These are phyloP conservation scores for Rosa lucieae DNA, from an alignment of 306 rosid species.

Conservation along the genomic window DNA sequence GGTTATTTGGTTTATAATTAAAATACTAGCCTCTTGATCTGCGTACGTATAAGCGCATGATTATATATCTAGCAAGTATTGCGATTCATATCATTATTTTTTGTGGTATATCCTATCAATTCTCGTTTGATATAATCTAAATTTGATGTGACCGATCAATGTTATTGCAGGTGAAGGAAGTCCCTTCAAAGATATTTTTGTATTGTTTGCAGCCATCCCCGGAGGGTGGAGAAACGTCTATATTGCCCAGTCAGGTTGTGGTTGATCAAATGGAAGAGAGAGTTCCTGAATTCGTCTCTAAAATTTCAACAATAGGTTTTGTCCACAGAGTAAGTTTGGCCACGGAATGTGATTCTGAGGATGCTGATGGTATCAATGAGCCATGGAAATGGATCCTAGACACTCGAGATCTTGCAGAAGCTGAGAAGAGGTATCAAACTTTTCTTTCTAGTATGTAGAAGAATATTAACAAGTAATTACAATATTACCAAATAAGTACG, in stretches of 20 bases:
- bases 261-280: slow-evolving; percentile 5
- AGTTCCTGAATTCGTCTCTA: background rate
- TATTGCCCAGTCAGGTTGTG: background rate
- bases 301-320: background rate
- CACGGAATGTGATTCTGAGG: background rate
- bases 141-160: background rate
- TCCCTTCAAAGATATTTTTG: background rate
- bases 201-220: background rate
- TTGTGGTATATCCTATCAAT: background rate
- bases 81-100: too few relatives aligned
- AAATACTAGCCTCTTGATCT: too few relatives aligned
- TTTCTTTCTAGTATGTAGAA: background rate
- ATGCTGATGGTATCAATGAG: background rate
- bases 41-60: too few relatives aligned
- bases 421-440: background rate
- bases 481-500: too few relatives aligned
- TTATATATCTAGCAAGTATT: background rate
- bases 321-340: background rate
- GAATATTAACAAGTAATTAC: too few relatives aligned
- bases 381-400: background rate
- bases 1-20: too few relatives aligned
- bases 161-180: background rate
- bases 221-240: background rate
- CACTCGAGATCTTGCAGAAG: background rate
- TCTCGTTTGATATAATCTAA: background rate